phyloP scores from a whole-genome alignment of 2,329 filamentous ascomycete species.

The Onygenales sp. region DNA sequence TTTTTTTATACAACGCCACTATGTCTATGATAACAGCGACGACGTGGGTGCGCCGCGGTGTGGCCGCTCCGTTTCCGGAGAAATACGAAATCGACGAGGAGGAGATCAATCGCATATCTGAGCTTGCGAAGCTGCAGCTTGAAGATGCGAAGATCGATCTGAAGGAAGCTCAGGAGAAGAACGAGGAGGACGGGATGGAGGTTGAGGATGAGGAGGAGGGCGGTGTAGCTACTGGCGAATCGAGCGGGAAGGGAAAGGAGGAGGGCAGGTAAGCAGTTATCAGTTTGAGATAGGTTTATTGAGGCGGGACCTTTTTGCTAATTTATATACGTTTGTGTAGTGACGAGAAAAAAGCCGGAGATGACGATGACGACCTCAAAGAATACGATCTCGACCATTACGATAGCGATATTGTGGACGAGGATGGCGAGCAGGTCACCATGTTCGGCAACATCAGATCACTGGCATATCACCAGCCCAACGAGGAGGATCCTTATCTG shows the following conservation, averaged over 20 bases:
- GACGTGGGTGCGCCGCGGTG: conserved; percentile 66
- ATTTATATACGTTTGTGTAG: neutral
- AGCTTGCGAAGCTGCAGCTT: conserved; percentile 66
- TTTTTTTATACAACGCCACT: neutral
- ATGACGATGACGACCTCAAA: conserved; percentile 78
- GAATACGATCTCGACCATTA: conserved; percentile 97
- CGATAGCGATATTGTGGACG: conserved; percentile 68
- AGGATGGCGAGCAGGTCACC: conserved; percentile 61
- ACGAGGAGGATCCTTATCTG: conserved; percentile 94
- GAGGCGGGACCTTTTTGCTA: neutral
- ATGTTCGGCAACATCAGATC: conserved; percentile 96
- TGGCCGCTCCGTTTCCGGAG: conserved; percentile 63
- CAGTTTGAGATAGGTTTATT: too few species aligned
- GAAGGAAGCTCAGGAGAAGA: conserved; percentile 55
- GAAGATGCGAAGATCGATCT: conserved; percentile 87
- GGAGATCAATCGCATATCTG: conserved; percentile 66
- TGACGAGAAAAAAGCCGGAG: conserved; percentile 16
- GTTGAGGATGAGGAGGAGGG: conserved; percentile 17
- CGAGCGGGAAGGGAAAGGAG: conserved; percentile 15
- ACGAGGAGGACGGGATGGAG: conserved; percentile 30
- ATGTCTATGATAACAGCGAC: conserved; percentile 66
- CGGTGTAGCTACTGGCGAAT: conserved; percentile 16
- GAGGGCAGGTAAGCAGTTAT: conserved; percentile 10
- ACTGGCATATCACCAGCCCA: conserved; percentile 85
- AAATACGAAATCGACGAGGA: conserved; percentile 68